Conservation (phyloP, 345 rosid species). For the Draba incana region DNA sequence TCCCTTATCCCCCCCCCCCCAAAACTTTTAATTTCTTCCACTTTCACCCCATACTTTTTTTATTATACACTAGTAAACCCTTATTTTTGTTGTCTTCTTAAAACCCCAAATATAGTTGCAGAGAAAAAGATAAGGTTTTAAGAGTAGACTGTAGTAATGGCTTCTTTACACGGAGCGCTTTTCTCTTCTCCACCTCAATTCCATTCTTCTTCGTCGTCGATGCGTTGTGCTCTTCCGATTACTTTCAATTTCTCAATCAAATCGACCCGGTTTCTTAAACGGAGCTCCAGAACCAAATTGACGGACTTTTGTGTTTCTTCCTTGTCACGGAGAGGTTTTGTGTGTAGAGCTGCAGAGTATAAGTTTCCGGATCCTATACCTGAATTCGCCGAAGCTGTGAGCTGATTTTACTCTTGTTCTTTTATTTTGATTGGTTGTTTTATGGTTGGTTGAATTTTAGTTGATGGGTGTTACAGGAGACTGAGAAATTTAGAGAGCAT, state of each 20-base stretch:
- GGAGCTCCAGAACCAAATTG: slow-evolving; percentile 31
- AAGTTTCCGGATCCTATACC: slow-evolving; percentile 90
- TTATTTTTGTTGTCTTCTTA: not conserved
- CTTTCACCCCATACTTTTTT: not conserved
- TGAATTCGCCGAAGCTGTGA: slow-evolving; percentile 81
- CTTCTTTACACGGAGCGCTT: slow-evolving; percentile 43
- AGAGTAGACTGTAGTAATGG: slow-evolving; percentile 41
- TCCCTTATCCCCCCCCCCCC: not conserved
- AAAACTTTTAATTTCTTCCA: not conserved
- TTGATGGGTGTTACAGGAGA: slow-evolving; percentile 57
- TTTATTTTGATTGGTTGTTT: not conserved
- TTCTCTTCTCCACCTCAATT: slow-evolving; percentile 33
- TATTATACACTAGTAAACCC: no score
- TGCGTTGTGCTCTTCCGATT: slow-evolving; percentile 24
- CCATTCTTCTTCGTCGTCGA: slow-evolving; percentile 36
- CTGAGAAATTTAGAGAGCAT: slow-evolving; percentile 73
- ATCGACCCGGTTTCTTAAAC: slow-evolving; percentile 26
- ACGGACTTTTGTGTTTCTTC: slow-evolving; percentile 25
- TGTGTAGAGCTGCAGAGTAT: slow-evolving; percentile 75
- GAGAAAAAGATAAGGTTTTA: slow-evolving; percentile 29
- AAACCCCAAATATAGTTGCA: slow-evolving; percentile 34
- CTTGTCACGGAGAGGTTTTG: slow-evolving; percentile 28
- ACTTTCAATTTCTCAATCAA: slow-evolving; percentile 17
- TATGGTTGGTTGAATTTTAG: not conserved
- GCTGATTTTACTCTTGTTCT: slow-evolving; percentile 19